Base-by-base conservation (phyloP, 352 stramenopile genomes). In the Phytophthora litchii region DNA sequence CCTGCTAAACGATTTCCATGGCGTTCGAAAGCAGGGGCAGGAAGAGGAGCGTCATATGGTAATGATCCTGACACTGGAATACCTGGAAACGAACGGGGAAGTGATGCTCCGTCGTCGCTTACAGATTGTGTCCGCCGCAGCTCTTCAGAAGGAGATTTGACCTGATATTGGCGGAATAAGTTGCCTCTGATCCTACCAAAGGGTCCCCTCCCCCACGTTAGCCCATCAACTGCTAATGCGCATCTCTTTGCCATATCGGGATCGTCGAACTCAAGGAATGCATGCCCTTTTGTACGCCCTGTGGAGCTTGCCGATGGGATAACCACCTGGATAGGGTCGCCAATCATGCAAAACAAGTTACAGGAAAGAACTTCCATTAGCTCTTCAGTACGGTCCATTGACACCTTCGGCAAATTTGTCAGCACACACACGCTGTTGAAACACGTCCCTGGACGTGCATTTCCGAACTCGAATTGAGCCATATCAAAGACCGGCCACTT, bases 401-500 rank as follows among this genome's bases (percentile, higher is more conserved):
- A 67, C n/a, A 95, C 81, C 20, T 88, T 83, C 0, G 86, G 86
- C 21, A 95, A 38, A 21, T 94, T 91, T 25, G 86, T 87, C n/a
- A 95, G 54, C 36, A 95, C 86, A 35, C 86, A 92, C 1, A 95
- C 83, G 54, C 78, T 90, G 19, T 91, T 78, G 50, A 94, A 95
- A 53, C 86, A 91, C 31, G 86, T 95, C 5, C 79, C 83, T 5
- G 60, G 13, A 4, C 86, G 86, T 3, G 86, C 82, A 41, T 87
- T 95, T 23, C 83, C 84, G 49, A 95, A 94, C 55, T 95, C 86
- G 20, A 94, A 95, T 59, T 94, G 86, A 0, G 86, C 86, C 86
- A 95, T 95, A 48, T 95, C 86, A 52, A 95, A 94, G 7, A 95
- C 84, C 20, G 86, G 86, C 86, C 86, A 95, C 44, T 93, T 91